Conservation (phyloP, 2,329 filamentous ascomycete species). For the Epichloe uncinata region DNA sequence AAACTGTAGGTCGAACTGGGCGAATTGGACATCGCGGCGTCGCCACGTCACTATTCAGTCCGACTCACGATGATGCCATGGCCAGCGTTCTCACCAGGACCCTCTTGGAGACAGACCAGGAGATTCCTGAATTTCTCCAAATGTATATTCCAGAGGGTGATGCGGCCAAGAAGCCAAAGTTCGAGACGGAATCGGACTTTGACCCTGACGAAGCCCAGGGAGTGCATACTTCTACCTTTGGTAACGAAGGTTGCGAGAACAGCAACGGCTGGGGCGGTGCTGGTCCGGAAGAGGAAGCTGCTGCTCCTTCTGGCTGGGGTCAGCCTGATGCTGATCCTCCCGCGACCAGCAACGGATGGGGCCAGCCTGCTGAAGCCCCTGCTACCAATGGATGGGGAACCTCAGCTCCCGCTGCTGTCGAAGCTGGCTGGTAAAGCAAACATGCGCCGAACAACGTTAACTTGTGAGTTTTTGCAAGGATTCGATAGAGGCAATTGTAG, state of each 20-base stretch:
- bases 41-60: conserved; percentile 77
- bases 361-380: not conserved
- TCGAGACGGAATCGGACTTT: conserved; percentile 42
- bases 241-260: conserved; percentile 7
- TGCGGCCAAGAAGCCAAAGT: conserved; percentile 32
- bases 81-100: conserved; percentile 65
- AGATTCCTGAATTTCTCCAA: conserved; percentile 70
- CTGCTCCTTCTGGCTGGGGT: conserved; percentile 7
- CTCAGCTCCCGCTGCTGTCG: not conserved
- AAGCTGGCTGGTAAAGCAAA: not conserved
- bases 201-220: conserved; percentile 23
- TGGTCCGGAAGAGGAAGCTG: not conserved
- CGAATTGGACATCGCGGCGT: conserved; percentile 80
- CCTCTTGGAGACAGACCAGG: conserved; percentile 65
- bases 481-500: not conserved
- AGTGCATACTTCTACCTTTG: not conserved
- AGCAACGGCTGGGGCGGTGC: conserved; percentile 5
- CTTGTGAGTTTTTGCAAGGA: not conserved
- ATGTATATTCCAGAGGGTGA: conserved; percentile 45
- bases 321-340: not conserved
- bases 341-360: conserved; percentile 1
- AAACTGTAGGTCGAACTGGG: conserved; percentile 62
- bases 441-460: not conserved
- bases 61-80: conserved; percentile 57
- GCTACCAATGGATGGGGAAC: not conserved